Base-by-base conservation (phyloP, 345 rosid genomes). In the Conringia planisiliqua region DNA sequence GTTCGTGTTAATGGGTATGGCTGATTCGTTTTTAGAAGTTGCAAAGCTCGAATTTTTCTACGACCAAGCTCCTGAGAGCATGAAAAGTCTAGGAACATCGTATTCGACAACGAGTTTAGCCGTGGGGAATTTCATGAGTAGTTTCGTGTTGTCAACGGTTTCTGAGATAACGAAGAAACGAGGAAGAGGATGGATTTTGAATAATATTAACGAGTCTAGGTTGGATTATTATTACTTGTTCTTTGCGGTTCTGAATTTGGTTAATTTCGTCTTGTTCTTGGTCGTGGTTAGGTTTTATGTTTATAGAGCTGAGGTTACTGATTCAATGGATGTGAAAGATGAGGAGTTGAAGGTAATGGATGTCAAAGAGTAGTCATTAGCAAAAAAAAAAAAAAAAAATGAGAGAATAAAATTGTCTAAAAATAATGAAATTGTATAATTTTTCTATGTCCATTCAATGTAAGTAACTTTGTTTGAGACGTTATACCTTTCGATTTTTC, bases 21-120 rank as follows among this genome's bases (percentile, higher is more conserved):
- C 97, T n/a, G 97, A 93, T 80, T 29, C 84, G 3, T 89, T 93
- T 6, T 62, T 77, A 12, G 96, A 89, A 67, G 90, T 88, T 7
- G 92, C 98, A 0, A 93, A 93, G 84, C 39, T 91, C 17, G 96
- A 90, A 62, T 90, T 89, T 40, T 93, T 93, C 90, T 93, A 90
- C 30, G 96, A 90, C 55, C 98, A 93, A 54, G 92, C 96, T 7
- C 96, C 98, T 0, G 83, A 86, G 55, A 86, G 86, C 30, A 88
- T 89, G 98, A 90, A 93, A 59, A 87, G 97, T 56, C 78, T 93
- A 0, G 94, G 98, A 20, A 84, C 98, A 8, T 84, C 97, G 0
- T 89, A 87, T 65, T 89, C 87, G 55, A 76, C 86, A 0, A 86
- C 71, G 18, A 87, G 88, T 75, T 13, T 89, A 30, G 94, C 89